Evolutionary conservation across 164 flowering plant species (phyloP), one percentile per base, ranked within the genome.

Genomic region (Cinnamomum micranthum): DNA sequence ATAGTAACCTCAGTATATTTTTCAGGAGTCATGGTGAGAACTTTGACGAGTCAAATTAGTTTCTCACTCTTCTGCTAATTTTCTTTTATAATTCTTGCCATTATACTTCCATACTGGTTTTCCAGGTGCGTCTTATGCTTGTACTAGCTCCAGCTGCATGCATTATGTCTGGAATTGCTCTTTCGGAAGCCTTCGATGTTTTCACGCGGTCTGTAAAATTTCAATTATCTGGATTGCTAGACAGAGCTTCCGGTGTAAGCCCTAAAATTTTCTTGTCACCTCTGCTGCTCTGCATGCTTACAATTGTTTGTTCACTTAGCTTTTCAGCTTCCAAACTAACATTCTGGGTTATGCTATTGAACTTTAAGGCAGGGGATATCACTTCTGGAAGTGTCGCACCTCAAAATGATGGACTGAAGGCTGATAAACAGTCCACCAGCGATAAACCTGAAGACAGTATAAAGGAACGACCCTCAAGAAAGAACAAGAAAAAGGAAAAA

Each of bases 131-230:
- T 2, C 90, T 96, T 69, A 96, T 96, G 99, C 99, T 96, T 77
- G 99, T 96, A 63, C 85, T 96, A 70, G 99, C 99, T 79, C 99
- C 99, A 77, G 99, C 99, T 24, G 99, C 99, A 65, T 96, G 99
- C 80, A 96, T 94, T 64, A 74, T 90, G 91, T 94, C 98, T 85
- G 99, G 99, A 73, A 94, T 96, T 79, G 99, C 99, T 72, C 94
- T 96, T 73, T 94, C 99, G 73, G 90, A 86, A 79, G 94, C 99
- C 66, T 94, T 96, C 85, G 85, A 85, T 80, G 93, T 94, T 78
- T 85, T 96, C 65, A 91, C 99, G 28, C 86, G 90, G 65, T 96
- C 99, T 58, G 81, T 96, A 73, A 96, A 94, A 80, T 91, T 86
- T 81, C 93, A 92, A 78, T 76, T 91, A 70, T 83, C 83, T 75